phyloP scores from a whole-genome alignment of 352 stramenopile genomes.

The Phytophthora nicotianae region DNA sequence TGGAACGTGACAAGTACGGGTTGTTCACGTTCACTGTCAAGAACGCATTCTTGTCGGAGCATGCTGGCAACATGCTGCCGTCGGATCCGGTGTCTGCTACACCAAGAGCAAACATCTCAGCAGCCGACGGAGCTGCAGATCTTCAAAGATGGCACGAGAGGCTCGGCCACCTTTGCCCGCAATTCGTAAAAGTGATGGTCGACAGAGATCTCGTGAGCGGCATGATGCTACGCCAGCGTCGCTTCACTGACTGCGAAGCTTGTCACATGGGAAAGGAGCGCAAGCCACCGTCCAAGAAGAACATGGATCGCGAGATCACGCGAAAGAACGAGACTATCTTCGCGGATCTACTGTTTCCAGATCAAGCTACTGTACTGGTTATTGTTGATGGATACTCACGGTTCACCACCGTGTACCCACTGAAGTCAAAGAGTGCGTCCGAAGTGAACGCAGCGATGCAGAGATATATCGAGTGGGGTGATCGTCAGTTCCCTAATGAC shows the following conservation, averaged over 20 bases:
- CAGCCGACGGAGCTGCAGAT: neutral
- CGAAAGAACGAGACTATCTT: neutral
- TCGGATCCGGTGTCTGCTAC: neutral
- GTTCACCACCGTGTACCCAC: neutral
- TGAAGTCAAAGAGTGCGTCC: neutral
- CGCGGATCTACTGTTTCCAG: neutral
- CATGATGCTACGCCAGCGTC: neutral
- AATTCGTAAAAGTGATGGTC: neutral
- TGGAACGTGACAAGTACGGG: constrained; percentile 3
- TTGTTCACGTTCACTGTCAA: constrained; percentile 7
- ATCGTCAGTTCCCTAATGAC: neutral
- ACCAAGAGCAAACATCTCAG: neutral
- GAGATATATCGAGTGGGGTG: neutral
- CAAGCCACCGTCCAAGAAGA: neutral
- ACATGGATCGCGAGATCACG: neutral
- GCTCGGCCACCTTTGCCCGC: neutral
- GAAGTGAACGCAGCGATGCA: neutral
- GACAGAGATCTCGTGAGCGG: neutral
- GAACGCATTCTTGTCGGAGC: constrained; percentile 4
- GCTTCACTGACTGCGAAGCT: neutral
- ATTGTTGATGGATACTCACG: neutral
- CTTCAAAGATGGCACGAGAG: constrained; percentile 8
- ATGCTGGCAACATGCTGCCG: neutral
- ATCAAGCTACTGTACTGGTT: neutral
- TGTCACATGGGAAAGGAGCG: neutral